Conservation (phyloP, 192 early-diverging fungal genomes). For the Chytriomyces sp. region DNA sequence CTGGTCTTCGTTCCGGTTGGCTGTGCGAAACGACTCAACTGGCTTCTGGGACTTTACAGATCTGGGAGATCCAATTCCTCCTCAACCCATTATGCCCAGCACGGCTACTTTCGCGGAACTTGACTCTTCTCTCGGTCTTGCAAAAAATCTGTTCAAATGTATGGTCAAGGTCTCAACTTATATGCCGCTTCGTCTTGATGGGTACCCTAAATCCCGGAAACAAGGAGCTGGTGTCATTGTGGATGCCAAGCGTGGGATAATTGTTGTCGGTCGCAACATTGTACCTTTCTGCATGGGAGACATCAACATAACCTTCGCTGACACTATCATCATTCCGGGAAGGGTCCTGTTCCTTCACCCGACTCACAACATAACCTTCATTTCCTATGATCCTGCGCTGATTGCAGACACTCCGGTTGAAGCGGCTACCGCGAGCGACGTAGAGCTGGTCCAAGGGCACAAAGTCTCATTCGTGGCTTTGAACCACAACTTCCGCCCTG, state of each 20-base stretch:
- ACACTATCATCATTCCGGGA: slow-evolving; percentile 86
- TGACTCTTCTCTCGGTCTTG: slow-evolving; percentile 70
- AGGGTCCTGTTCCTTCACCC: slow-evolving; percentile 83
- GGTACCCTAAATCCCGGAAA: slow-evolving; percentile 66
- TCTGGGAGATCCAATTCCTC: slow-evolving; percentile 63
- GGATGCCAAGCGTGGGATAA: slow-evolving; percentile 75
- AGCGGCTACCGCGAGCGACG: slow-evolving; percentile 60
- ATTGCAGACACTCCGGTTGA: slow-evolving; percentile 76
- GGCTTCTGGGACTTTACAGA: slow-evolving; percentile 82
- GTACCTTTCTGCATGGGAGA: slow-evolving; percentile 80
- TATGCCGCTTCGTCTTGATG: slow-evolving; percentile 75
- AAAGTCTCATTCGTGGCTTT: slow-evolving; percentile 48
- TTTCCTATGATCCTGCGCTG: slow-evolving; percentile 76
- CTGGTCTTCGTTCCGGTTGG: slow-evolving; percentile 82
- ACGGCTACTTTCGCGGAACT: slow-evolving; percentile 75
- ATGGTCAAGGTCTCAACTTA: slow-evolving; percentile 82
- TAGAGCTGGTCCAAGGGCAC: slow-evolving; percentile 61
- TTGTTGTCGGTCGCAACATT: slow-evolving; percentile 79
- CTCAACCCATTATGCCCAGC: slow-evolving; percentile 58
- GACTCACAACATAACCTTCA: slow-evolving; percentile 81
- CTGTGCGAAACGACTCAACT: slow-evolving; percentile 72
- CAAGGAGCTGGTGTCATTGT: slow-evolving; percentile 80
- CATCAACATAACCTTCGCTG: slow-evolving; percentile 80
- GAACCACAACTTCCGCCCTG: slow-evolving; percentile 56
- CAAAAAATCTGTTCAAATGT: slow-evolving; percentile 75